Conservation (phyloP, 257 asterid species). For the Petrea volubilis region DNA sequence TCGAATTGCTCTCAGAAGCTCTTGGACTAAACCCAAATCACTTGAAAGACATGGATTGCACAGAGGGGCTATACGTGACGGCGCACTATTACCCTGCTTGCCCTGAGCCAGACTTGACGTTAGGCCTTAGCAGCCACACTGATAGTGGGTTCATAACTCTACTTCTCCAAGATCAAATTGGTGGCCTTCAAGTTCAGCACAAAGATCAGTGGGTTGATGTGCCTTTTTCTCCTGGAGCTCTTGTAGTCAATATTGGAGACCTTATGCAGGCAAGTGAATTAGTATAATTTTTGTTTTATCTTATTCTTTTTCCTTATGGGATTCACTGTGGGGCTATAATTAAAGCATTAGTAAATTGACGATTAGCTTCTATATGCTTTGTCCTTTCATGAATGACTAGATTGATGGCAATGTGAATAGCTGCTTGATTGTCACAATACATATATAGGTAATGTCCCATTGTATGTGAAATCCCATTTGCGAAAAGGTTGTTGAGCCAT, state of each 20-base stretch:
- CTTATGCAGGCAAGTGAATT: conserved; percentile 24
- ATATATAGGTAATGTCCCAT: too few species aligned
- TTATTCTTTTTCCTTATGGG: too few species aligned
- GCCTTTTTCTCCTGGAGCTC: conserved; percentile 21
- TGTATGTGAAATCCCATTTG: too few species aligned
- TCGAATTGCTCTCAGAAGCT: conserved; percentile 26
- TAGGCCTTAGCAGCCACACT: conserved; percentile 25
- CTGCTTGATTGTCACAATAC: too few species aligned
- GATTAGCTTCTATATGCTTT: too few species aligned
- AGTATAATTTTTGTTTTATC: not conserved
- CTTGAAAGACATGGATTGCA: conserved; percentile 36
- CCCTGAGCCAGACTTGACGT: conserved; percentile 35
- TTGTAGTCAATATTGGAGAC: conserved; percentile 32
- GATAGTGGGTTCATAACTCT: conserved; percentile 33
- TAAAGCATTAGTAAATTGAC: too few species aligned
- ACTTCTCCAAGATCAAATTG: conserved; percentile 29
- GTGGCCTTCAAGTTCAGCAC: conserved; percentile 33
- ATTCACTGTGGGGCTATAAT: too few species aligned
- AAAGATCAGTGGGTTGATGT: conserved; percentile 31
- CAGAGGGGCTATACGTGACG: conserved; percentile 12
- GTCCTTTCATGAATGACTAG: too few species aligned
- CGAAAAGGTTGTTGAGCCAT: too few species aligned
- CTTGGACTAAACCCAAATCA: conserved; percentile 22
- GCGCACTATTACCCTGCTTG: conserved; percentile 35
- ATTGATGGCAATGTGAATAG: too few species aligned